Evolutionary conservation across 441 rosid species (phyloP).

Genomic region (Erodium texanum): DNA sequence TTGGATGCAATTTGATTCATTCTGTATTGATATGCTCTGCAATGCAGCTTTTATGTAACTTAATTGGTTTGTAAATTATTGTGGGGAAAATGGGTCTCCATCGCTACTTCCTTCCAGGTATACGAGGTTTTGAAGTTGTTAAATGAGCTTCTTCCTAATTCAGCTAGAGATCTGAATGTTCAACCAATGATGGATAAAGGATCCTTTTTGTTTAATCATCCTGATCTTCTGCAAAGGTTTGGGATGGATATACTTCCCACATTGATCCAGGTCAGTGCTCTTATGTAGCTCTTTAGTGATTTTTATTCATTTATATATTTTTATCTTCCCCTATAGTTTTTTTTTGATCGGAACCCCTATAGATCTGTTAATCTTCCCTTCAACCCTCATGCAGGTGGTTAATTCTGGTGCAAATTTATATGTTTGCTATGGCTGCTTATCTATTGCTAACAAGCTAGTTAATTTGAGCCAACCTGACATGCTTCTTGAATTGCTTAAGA

Average conservation of each 20-base stretch:
- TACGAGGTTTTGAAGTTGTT: conserved; percentile 86
- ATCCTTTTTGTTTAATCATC: conserved; percentile 49
- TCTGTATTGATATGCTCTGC: neutral
- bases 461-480: conserved; percentile 57
- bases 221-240: conserved; percentile 56
- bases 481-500: conserved; percentile 54
- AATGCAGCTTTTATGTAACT: neutral
- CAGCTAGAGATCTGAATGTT: conserved; percentile 33
- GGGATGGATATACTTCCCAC: conserved; percentile 61
- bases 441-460: conserved; percentile 59
- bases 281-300: conserved; percentile 4
- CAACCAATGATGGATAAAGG: conserved; percentile 53
- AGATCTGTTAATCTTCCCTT: conserved; percentile 17
- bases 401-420: conserved; percentile 74
- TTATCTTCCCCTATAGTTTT: conserved; percentile 13
- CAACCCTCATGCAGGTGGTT: conserved; percentile 49
- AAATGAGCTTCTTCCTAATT: conserved; percentile 70
- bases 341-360: no score
- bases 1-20: conserved; percentile 4
- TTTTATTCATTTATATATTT: neutral
- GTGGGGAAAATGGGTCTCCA: conserved; percentile 2
- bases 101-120: conserved; percentile 39
- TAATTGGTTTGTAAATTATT: conserved; percentile 10
- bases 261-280: conserved; percentile 64
- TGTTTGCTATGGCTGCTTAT: conserved; percentile 76